Conservation (phyloP, 1,139 yeast species). For the Kodamaea sp. region DNA sequence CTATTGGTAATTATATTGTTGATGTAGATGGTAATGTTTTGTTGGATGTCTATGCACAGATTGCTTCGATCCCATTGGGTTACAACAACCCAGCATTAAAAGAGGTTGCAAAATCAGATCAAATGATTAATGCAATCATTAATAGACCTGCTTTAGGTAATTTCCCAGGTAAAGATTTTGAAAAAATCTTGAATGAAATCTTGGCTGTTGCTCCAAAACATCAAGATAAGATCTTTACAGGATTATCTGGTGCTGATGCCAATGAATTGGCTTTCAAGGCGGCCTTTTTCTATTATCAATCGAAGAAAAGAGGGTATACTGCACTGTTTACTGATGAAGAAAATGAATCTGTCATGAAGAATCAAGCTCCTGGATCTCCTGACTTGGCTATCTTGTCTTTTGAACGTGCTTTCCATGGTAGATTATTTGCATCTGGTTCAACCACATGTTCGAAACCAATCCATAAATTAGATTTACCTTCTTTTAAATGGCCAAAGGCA, state of each 20-base stretch:
- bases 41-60: constrained; percentile 73
- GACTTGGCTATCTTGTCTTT: constrained; percentile 71
- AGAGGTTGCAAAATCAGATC: constrained; percentile 59
- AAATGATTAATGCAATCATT: constrained; percentile 63
- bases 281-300: constrained; percentile 72
- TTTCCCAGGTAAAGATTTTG: constrained; percentile 65
- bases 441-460: constrained; percentile 79
- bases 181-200: constrained; percentile 52
- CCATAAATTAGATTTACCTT: constrained; percentile 80
- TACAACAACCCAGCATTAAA: constrained; percentile 72
- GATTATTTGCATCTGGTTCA: constrained; percentile 75
- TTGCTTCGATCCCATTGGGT: constrained; percentile 75
- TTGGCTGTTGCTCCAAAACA: constrained; percentile 70
- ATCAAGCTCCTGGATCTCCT: constrained; percentile 71
- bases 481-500: constrained; percentile 86
- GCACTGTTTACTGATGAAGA: constrained; percentile 58
- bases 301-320: constrained; percentile 52
- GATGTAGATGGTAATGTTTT: constrained; percentile 68
- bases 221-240: constrained; percentile 67
- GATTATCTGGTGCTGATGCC: constrained; percentile 80
- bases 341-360: constrained; percentile 57
- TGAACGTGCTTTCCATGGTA: constrained; percentile 76
- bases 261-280: constrained; percentile 84
- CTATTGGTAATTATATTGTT: constrained; percentile 65
- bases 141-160: constrained; percentile 78